Evolutionary conservation across 1,139 yeast genomes (phyloP), one percentile per base, ranked within the genome.

Genomic region (Diutina mesorugosa): DNA sequence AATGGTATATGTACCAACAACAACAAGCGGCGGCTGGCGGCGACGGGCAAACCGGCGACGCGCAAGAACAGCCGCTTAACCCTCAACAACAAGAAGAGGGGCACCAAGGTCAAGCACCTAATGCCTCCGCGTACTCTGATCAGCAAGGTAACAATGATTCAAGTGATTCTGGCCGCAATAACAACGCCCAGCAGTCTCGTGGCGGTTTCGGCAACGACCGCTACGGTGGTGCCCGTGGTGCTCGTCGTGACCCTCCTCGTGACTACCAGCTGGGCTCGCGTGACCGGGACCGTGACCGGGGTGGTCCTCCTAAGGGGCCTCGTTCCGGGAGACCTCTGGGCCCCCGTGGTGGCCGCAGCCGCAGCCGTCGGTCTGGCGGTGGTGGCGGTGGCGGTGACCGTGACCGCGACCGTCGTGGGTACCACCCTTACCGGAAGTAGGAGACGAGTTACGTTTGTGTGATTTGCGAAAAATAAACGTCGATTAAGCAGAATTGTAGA

Each of bases 1-100:
- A 85, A 63, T 76, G 79, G 78, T 88, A 87, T 66, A 80, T 84
- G 79, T 76, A 73, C 58, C 86, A 82, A 65, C 80, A 83, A 69
- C 85, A 80, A 61, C 79, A 77, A 60, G 66, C 68, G 93, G 71
- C 18, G 93, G 69, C 47, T 7, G 69, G 66, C 38, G 69, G 66
- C 41, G 72, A 68, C 59, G 70, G 67, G 68, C 79, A 79, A 57
- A 79, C 73, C 57, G 80, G 9, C 14, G 54, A 80, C 60, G 82
- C 83, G 18, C 74, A 78, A 65, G 76, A 76, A 62, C 80, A 81
- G 65, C 81, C 76, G 63, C 18, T 52, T 6, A 52, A 52, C 21
- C 48, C 55, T 6, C 48, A 52, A 28, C 47, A 52, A 38, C 48
- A 52, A 41, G 55, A 41, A 18, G 55, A 52, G 28, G 16, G 16